Evolutionary conservation across 2,329 filamentous ascomycete species (phyloP), one percentile per base, ranked within the genome.

Genomic region (Amesomyces nigricolor): DNA sequence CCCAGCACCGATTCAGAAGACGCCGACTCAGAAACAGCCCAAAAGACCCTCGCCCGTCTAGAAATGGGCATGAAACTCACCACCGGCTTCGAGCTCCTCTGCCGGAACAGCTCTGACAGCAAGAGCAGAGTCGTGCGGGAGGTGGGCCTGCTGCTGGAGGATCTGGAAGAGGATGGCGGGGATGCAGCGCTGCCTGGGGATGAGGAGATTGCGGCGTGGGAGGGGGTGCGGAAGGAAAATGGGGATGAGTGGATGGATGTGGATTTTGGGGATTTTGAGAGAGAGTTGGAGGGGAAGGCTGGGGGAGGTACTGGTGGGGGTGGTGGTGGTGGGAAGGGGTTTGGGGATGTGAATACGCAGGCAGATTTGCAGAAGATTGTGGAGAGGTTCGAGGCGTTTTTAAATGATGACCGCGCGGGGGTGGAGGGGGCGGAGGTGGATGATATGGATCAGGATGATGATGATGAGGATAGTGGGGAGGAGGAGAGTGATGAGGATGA

Each of bases 161-260:
- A 95, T 65, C 63, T 95, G 2, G 78, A 83, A 8, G 82, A 83
- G 51, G 90, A 89, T 2, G 87, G 91, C 2, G 86, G 89, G 26
- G 65, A 67, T 29, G 64, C 68, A 5, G 63, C 63, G 26, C 74
- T 97, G 0, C 92, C 94, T 0, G 82, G 77, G 0, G 80, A 95
- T 62, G 71, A 76, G 0, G 88, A 92, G n/a, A 89, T 97, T 9
- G 70, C 71, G 26, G 64, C 68, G 2, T 97, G 94, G 92, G 75
- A 78, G 37, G 71, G 77, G 30, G 66, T 67, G 2, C 71, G 75
- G 30, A 78, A 74, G n/a, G 82, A 92, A 48, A 92, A 97, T 58
- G 83, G 91, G 63, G 94, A 97, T 64, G 79, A 81, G 19, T 99
- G 94, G 94, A 77, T 99, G 61, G 86, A 97, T 63, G 95, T 99